Evolutionary conservation across 352 stramenopile genomes (phyloP), one percentile per base, ranked within the genome.

Genomic region (Aphanomyces stellatus): DNA sequence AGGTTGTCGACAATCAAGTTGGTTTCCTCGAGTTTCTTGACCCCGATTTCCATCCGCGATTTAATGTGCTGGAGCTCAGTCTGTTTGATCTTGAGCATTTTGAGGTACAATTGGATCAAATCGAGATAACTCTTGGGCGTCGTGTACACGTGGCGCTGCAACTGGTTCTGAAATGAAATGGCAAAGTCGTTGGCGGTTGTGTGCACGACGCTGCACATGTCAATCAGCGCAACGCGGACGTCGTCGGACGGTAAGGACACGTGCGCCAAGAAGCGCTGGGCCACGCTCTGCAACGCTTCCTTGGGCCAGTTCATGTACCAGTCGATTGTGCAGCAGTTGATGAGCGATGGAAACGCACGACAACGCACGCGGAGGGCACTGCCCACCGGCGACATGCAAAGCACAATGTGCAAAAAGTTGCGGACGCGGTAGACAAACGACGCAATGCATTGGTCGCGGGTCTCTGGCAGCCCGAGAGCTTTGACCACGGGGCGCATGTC

Each of bases 271-370:
- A 98, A 76, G 0, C 88, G 80, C 35, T 94, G 74, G 0, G 94
- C 93, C 2, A 98, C 94, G 10, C 85, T 96, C 41, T 97, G 74
- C 6, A 98, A 75, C 1, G 95, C 95, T 41, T 95, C 85, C 30
- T 88, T 81, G 0, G 95, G 93, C 95, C 95, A 98, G 42, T 93
- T 91, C 78, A 97, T 96, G 74, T 92, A 93, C 92, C 94, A 98
- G 71, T 98, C 93, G 61, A 98, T 98, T 0, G 94, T 98, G 55
- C 89, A 97, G 72, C 93, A 98, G 71, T 98, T 98, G 60, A 98
- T 97, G 2, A 98, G 74, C 13, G 91, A 97, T 1, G 94, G 94
- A 62, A 98, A 98, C 4, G 96, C 88, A 3, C 95, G 81, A 65
- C 93, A 98, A 0, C 92, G 86, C 7, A 98, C 77, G 34, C 95